Base-by-base conservation (phyloP, 2,329 filamentous ascomycete species). In the Neonectria ditissima region DNA sequence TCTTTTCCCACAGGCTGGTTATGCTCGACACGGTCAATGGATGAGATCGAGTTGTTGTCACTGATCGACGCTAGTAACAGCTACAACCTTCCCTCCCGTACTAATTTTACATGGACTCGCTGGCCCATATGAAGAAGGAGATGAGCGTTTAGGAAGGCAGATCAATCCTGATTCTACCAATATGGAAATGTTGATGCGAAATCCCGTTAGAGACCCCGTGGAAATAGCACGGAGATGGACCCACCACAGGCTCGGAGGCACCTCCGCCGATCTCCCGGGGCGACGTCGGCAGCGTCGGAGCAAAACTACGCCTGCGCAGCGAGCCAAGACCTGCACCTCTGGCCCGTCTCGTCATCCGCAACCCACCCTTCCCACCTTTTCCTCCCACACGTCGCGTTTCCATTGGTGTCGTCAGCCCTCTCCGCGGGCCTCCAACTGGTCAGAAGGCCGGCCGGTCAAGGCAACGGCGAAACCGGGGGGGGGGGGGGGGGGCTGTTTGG, bases 21-120 rank as follows among this genome's bases (percentile, higher is more conserved):
- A 63, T 24, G 56, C 32, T 13, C 11, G 51, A 11, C 55, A 57
- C 28, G 64, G 57, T 11, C 53, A 52, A 26, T 39, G 51, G 28
- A 56, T 44, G 65, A 65, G 32, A 41, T 67, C 7, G 48, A 63
- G 5, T 8, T 63, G 5, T 41, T 68, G 5, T 39, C 41, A 7
- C 20, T 47, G 43, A 64, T 66, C 34, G 30, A 57, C 11, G 4
- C 9, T 9, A 53, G 59, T 24, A 34, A 26, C 11, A 57, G 51
- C 2, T 66, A 60, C 26, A 45, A 13, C 68, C 69, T 54, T 69
- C 73, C 63, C 60, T 79, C 26, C 71, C 74, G 52, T 45, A 68
- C 62, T n/a, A n/a, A n/a, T n/a, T n/a, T n/a, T n/a, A n/a, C n/a
- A n/a, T n/a, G n/a, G n/a, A n/a, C n/a, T n/a, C n/a, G n/a, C n/a